A percentile compares a stretch with the other conserved stretches of the same genome.
These are phyloP conservation scores for Desmodesmus armatus DNA, from an alignment of 139 green algal species.

Conservation along the genomic window DNA sequence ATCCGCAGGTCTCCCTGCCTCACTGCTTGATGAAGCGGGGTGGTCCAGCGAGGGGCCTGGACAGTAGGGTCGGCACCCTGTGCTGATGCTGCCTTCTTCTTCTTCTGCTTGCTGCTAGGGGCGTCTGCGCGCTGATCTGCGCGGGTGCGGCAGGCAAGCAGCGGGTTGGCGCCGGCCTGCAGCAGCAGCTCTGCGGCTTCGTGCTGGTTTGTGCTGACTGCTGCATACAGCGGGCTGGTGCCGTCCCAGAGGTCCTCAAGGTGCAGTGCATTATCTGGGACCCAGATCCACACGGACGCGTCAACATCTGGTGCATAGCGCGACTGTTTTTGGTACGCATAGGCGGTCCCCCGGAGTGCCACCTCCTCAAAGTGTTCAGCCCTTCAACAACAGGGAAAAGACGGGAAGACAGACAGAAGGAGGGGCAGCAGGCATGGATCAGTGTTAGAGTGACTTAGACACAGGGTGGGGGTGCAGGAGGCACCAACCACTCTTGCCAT, in stretches of 20 bases:
- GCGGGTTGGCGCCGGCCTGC: constrained; percentile 11
- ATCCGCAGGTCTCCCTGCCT: constrained; percentile 4
- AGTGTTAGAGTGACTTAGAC: too few relatives aligned
- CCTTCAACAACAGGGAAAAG: not conserved
- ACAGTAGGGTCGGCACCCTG: not conserved
- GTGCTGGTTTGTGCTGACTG: constrained; percentile 1
- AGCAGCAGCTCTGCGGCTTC: not conserved
- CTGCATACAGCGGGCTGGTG: constrained; percentile 15
- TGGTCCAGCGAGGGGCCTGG: constrained; percentile 33
- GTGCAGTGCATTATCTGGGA: not conserved
- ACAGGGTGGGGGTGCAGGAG: too few relatives aligned
- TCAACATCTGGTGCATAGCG: too few relatives aligned
- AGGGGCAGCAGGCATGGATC: not conserved
- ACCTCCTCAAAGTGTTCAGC: not conserved
- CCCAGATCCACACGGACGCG: not conserved
- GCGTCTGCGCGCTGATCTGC: too few relatives aligned
- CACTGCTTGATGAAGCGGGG: constrained; percentile 7
- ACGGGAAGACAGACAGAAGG: not conserved
- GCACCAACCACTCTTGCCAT: too few relatives aligned
- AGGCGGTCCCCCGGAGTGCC: not conserved
- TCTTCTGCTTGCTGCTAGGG: not conserved
- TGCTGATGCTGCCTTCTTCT: not conserved
- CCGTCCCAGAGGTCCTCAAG: not conserved
- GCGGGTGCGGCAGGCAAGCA: not conserved
- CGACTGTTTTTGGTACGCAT: too few relatives aligned